Base-by-base conservation (phyloP, 345 rosid genomes). In the Pseudoturritis turrita region DNA sequence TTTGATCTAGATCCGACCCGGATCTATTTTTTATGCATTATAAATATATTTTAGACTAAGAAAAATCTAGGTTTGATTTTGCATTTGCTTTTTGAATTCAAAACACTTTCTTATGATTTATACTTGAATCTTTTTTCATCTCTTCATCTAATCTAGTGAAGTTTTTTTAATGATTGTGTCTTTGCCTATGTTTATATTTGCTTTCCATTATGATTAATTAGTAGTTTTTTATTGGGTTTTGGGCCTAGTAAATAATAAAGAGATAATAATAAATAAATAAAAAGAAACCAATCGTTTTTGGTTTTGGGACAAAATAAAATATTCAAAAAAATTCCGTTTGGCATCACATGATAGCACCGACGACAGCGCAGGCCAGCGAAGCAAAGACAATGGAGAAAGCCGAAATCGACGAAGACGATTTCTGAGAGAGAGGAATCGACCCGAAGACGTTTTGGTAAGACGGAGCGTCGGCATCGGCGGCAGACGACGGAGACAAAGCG, bases 401-500 rank as follows among this genome's bases (percentile, higher is more conserved):
- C 22, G 83, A 43, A 53, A 78, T 4, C 3, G 81, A 5, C 45
- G 75, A 47, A 62, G 78, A 54, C 81, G 71, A 72, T 65, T 92
- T 82, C 45, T 87, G 85, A 6, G 86, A 78, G 3, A 71, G 80
- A 7, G 96, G 96, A 60, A 92, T 92, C 4, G 86, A 64, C 5
- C 98, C 98, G 62, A 92, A 92, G 14, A 72, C 88, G 26, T 81
- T 92, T 8, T 87, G 83, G 66, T 77, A 88, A 56, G 88, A 87
- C 10, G 97, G 98, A 25, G 87, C 86, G 36, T 82, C 57, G 22
- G 83, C 91, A 44, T 86, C 79, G 45, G 87, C 65, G 31, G 80
- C 81, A 72, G 81, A 45, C 19, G 86, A 65, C 0, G 98, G 89
- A 80, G 94, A 73, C 22, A 59, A 37, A n/a, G 88, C 85, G 13